phyloP scores from a whole-genome alignment of 805 yeast species.

The Zygoascus biomembranicola region DNA sequence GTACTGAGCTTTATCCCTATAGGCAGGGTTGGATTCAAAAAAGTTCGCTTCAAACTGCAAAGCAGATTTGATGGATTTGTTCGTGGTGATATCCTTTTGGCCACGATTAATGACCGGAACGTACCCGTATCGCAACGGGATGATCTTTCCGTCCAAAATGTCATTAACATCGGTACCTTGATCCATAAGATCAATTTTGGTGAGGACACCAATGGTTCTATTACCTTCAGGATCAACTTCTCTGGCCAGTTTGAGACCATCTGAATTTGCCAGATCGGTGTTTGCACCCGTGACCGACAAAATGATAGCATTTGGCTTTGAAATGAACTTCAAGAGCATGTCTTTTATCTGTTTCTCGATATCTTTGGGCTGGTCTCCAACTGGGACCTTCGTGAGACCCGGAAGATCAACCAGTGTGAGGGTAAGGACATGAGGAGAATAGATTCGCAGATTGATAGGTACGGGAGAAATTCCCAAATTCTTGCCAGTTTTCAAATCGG shows the following conservation, averaged over 20 bases:
- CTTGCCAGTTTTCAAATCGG: slow-evolving; percentile 67
- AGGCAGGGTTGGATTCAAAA: slow-evolving; percentile 85
- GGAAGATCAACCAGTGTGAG: slow-evolving; percentile 94
- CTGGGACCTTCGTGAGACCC: slow-evolving; percentile 96
- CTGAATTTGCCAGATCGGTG: slow-evolving; percentile 94
- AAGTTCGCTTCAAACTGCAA: slow-evolving; percentile 68
- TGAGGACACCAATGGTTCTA: slow-evolving; percentile 93
- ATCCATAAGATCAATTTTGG: slow-evolving; percentile 96
- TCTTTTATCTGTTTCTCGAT: slow-evolving; percentile 91
- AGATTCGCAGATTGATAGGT: slow-evolving; percentile 89
- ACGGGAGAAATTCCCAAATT: slow-evolving; percentile 80
- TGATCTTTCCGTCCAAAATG: slow-evolving; percentile 89
- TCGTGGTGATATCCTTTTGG: slow-evolving; percentile 86
- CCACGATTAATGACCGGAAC: slow-evolving; percentile 97
- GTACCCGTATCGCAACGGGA: slow-evolving; percentile 90
- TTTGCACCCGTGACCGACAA: slow-evolving; percentile 94
- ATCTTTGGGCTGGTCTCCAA: slow-evolving; percentile 97
- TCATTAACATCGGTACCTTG: slow-evolving; percentile 96
- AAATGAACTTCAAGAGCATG: slow-evolving; percentile 84
- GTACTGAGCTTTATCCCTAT: slow-evolving; percentile 85
- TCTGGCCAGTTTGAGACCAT: slow-evolving; percentile 90
- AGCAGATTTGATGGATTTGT: slow-evolving; percentile 84
- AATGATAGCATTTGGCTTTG: slow-evolving; percentile 92
- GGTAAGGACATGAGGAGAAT: slow-evolving; percentile 88
- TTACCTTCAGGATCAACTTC: slow-evolving; percentile 97